Conservation (phyloP, 345 rosid genomes). For the Populus pruinosa region DNA sequence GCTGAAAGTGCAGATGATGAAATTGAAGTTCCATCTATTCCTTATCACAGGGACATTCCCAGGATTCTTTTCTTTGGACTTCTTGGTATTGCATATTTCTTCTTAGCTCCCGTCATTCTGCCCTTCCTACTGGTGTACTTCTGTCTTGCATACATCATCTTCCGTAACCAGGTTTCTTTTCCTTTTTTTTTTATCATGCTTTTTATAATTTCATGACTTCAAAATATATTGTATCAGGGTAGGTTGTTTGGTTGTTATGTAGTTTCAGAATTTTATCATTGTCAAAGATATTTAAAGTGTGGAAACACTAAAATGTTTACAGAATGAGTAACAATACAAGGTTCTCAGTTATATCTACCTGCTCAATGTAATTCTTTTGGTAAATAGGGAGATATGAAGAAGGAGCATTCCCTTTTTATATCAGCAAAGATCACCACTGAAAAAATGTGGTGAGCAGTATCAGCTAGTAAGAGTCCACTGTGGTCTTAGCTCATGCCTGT, state of each 20-base stretch:
- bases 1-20: slow-evolving; percentile 47
- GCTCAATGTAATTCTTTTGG: neutral
- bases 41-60: slow-evolving; percentile 79
- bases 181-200: neutral
- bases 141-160: slow-evolving; percentile 76
- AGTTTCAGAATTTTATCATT: neutral
- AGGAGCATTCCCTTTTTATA: neutral
- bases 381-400: neutral
- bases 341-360: neutral
- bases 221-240: neutral
- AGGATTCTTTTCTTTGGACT: slow-evolving; percentile 84
- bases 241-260: neutral
- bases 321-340: neutral
- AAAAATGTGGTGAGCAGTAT: neutral
- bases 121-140: slow-evolving; percentile 87
- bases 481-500: neutral
- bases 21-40: slow-evolving; percentile 66
- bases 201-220: neutral
- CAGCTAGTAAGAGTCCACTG: neutral
- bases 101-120: slow-evolving; percentile 85
- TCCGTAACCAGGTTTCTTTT: slow-evolving; percentile 68
- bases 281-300: neutral
- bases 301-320: neutral
- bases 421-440: neutral
- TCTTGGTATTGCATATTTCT: slow-evolving; percentile 87